These are phyloP conservation scores for Piromyces sp. DNA, from an alignment of 192 early-diverging fungal genomes.

Conservation along the genomic window DNA sequence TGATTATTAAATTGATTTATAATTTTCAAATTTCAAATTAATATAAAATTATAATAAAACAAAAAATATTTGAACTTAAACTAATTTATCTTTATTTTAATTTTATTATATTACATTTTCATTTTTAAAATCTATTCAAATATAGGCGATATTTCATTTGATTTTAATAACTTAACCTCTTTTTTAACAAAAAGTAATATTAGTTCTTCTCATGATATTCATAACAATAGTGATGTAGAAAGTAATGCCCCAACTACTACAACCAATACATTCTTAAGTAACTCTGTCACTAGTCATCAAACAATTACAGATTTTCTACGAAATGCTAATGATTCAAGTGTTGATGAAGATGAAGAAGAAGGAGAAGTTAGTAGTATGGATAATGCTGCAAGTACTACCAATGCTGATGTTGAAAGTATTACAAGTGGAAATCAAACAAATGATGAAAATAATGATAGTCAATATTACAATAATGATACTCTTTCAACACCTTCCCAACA, in stretches of 20 bases:
- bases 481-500: background rate
- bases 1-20: no score
- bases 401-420: background rate
- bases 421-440: constrained; percentile 9
- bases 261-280: no score
- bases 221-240: background rate
- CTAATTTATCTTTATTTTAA: no score
- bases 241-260: no score
- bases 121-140: no score
- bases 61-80: no score
- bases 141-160: background rate
- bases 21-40: no score
- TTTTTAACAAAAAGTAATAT: background rate
- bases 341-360: background rate
- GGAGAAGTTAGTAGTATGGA: background rate
- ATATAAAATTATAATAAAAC: no score
- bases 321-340: background rate
- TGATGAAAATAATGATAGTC: constrained; percentile 17
- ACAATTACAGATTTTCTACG: background rate
- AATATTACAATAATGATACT: constrained; percentile 6
- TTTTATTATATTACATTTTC: no score
- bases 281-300: background rate
- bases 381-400: background rate
- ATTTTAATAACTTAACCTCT: background rate
- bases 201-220: background rate